A percentile compares a stretch with the other conserved stretches of the same genome.
These are phyloP conservation scores for Paracamarosporium sp. DNA, from an alignment of 2,329 filamentous ascomycete genomes.

Conservation along the genomic window DNA sequence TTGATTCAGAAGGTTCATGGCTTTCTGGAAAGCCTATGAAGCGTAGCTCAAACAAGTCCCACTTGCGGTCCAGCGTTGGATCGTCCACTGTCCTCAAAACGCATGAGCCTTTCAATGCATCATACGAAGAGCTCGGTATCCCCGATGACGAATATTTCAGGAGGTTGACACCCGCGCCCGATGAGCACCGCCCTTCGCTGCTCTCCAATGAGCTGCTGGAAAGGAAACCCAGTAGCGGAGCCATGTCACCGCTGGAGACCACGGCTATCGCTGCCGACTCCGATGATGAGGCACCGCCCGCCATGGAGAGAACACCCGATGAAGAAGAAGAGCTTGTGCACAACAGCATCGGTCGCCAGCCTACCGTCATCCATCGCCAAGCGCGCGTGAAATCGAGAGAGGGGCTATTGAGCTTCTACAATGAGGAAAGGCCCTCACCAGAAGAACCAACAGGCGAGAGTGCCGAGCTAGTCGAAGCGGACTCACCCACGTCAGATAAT, in stretches of 20 bases:
- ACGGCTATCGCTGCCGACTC: conserved; percentile 47
- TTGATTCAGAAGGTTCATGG: conserved; percentile 97
- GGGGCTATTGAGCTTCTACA: conserved; percentile 63
- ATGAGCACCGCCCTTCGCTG: conserved; percentile 48
- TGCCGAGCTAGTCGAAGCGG: conserved; percentile 37
- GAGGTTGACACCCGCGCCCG: conserved; percentile 56
- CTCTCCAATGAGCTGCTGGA: conserved; percentile 33
- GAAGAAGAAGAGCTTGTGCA: conserved; percentile 56
- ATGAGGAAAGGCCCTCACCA: conserved; percentile 35
- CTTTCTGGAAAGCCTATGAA: conserved; percentile 75
- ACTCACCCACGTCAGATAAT: conserved; percentile 39
- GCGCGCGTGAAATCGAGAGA: conserved; percentile 67
- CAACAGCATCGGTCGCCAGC: conserved; percentile 61
- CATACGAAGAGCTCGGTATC: conserved; percentile 70
- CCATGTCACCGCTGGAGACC: conserved; percentile 43
- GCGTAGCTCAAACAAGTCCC: conserved; percentile 53
- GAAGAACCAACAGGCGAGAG: conserved; percentile 37
- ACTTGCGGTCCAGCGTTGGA: conserved; percentile 55
- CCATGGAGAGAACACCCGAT: conserved; percentile 27
- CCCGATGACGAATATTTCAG: conserved; percentile 79
- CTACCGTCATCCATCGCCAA: conserved; percentile 69
- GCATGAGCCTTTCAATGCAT: conserved; percentile 62
- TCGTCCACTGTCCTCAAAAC: conserved; percentile 50
- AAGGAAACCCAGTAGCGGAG: conserved; percentile 53
- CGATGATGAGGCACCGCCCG: conserved; percentile 39